Evolutionary conservation across 2,329 filamentous ascomycete species (phyloP).

Genomic region (Penicillium crustosum): DNA sequence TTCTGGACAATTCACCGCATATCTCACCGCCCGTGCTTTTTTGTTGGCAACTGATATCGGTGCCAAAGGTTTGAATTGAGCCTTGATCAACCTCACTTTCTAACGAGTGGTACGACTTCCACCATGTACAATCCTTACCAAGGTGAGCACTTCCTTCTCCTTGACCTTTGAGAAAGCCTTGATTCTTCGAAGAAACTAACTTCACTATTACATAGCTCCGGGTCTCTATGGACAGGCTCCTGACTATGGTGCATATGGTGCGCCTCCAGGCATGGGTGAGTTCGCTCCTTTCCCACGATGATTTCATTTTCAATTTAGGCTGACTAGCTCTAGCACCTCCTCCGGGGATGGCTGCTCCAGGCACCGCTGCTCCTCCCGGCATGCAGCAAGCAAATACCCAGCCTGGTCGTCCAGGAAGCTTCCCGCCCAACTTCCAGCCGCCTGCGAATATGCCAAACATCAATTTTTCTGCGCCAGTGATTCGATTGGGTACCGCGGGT

Average conservation of each 20-base stretch:
- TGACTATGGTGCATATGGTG: constrained; percentile 69
- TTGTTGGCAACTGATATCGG: background rate
- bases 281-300: constrained; percentile 10
- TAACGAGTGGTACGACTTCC: constrained; percentile 8
- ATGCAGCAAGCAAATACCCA: constrained; percentile 72
- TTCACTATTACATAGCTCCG: constrained; percentile 32
- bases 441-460: constrained; percentile 93
- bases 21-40: constrained; percentile 1
- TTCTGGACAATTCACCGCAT: background rate
- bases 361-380: constrained; percentile 74
- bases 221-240: constrained; percentile 71
- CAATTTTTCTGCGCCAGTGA: constrained; percentile 96
- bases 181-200: constrained; percentile 11
- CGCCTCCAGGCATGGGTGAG: constrained; percentile 80
- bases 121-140: constrained; percentile 49
- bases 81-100: constrained; percentile 2
- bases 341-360: constrained; percentile 76
- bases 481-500: constrained; percentile 78
- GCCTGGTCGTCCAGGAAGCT: constrained; percentile 74
- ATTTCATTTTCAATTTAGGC: constrained; percentile 12
- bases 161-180: background rate
- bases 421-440: constrained; percentile 81
- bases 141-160: constrained; percentile 29
- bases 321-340: constrained; percentile 60
- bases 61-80: background rate